Evolutionary conservation across 495 filamentous ascomycete species (phyloP).

Genomic region (Pseudoneurospora amorphoporcata): DNA sequence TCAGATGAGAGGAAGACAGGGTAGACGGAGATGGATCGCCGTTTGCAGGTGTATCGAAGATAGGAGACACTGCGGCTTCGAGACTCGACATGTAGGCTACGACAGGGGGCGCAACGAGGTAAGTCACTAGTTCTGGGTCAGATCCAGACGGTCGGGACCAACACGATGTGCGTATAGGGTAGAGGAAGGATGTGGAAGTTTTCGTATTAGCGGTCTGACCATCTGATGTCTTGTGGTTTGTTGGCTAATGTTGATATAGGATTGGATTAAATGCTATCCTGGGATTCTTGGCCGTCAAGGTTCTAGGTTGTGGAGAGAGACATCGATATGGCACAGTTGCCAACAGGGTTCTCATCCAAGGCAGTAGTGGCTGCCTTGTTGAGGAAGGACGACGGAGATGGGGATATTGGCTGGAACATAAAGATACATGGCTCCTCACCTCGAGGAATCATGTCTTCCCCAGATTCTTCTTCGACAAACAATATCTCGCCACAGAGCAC

Average conservation of each 20-base stretch:
- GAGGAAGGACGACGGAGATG: neutral
- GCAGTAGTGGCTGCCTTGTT: neutral
- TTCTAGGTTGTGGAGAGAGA: neutral
- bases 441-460: neutral
- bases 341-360: neutral
- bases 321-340: neutral
- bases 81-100: neutral
- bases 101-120: neutral
- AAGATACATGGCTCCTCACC: neutral
- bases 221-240: neutral
- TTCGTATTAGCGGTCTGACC: neutral
- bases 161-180: neutral
- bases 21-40: neutral
- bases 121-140: neutral
- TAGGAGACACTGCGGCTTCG: neutral
- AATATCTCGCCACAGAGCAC: neutral
- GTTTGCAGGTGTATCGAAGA: neutral
- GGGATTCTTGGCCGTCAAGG: neutral
- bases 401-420: neutral
- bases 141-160: neutral
- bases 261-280: neutral
- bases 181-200: neutral
- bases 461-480: neutral
- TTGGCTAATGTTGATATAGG: neutral
- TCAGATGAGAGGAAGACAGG: neutral